Conservation (phyloP, 176 grass and related monocot species). For the Hordeum marinum region DNA sequence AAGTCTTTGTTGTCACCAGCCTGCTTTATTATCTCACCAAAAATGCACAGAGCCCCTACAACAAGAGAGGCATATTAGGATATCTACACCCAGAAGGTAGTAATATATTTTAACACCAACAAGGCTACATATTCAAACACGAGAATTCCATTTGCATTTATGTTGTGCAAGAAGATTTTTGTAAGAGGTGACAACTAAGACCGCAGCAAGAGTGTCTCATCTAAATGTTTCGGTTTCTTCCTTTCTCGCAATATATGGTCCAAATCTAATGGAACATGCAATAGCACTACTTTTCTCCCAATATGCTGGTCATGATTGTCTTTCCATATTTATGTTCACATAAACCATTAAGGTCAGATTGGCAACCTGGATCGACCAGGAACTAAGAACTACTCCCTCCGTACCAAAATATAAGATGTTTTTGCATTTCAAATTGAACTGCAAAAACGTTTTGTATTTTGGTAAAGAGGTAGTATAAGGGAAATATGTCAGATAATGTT, state of each 20-base stretch:
- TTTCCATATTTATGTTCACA: not conserved
- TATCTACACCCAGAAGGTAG: not conserved
- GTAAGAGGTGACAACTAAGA: not conserved
- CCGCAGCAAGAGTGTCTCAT: not conserved
- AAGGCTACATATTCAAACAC: not conserved
- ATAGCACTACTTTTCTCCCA: not conserved
- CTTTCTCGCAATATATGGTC: not conserved
- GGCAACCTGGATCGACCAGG: not conserved
- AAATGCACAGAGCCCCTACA: conserved; percentile 83
- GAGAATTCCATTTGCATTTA: not conserved
- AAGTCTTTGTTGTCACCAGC: conserved; percentile 54
- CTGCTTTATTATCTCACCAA: conserved; percentile 91
- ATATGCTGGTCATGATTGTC: not conserved
- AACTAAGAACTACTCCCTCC: conserved; percentile 1
- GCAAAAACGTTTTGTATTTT: too few species aligned
- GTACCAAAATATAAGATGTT: too few species aligned
- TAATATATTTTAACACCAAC: not conserved
- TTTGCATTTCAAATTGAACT: too few species aligned
- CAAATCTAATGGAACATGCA: not conserved
- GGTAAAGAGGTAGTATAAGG: too few species aligned
- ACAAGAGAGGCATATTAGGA: conserved; percentile 19
- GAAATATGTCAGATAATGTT: not conserved
- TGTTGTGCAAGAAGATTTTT: conserved; percentile 1
- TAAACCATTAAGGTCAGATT: conserved; percentile 9
- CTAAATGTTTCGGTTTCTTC: not conserved